Percentiles rank a stretch among this genome's conserved stretches.
Conservation (phyloP, 805 yeast species). For the Kuraishia cidri region DNA sequence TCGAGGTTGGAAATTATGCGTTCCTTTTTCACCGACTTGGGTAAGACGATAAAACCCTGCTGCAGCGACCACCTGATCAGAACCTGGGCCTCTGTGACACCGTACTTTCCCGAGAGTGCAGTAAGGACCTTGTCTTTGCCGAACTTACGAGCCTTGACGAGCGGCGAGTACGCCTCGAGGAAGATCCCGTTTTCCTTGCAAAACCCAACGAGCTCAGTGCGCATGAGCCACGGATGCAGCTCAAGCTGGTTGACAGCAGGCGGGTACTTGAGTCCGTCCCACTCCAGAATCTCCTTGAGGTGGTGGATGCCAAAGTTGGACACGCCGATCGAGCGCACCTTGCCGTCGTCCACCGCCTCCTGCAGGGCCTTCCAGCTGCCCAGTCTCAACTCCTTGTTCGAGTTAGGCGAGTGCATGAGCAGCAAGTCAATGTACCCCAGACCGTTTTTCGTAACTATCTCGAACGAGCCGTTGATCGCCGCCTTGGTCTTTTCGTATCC, state of each 20-base stretch:
- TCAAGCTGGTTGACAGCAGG: conserved; percentile 46
- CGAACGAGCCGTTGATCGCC: conserved; percentile 28
- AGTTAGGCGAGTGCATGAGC: conserved; percentile 45
- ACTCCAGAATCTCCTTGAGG: conserved; percentile 39
- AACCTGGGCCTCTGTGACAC: conserved; percentile 45
- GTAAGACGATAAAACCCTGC: conserved; percentile 43
- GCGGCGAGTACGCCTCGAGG: conserved; percentile 57
- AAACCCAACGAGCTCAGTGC: conserved; percentile 33
- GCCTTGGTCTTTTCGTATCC: conserved; percentile 32
- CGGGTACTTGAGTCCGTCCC: conserved; percentile 30
- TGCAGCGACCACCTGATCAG: conserved; percentile 60
- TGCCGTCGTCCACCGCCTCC: conserved; percentile 42
- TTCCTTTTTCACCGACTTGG: conserved; percentile 17
- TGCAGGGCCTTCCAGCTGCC: conserved; percentile 49
- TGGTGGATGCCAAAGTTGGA: conserved; percentile 55
- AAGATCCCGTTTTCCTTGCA: conserved; percentile 34
- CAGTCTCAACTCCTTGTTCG: conserved; percentile 29
- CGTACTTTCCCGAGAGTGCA: conserved; percentile 37
- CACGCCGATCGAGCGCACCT: conserved; percentile 48
- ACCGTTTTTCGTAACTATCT: conserved; percentile 23
- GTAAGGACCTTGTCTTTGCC: conserved; percentile 32
- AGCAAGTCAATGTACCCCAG: conserved; percentile 45
- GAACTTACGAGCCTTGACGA: conserved; percentile 43
- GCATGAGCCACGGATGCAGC: conserved; percentile 39
- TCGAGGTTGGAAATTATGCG: conserved; percentile 29